phyloP scores from a whole-genome alignment of 768 basidiomycete genomes.

The Crepidotus variabilis region DNA sequence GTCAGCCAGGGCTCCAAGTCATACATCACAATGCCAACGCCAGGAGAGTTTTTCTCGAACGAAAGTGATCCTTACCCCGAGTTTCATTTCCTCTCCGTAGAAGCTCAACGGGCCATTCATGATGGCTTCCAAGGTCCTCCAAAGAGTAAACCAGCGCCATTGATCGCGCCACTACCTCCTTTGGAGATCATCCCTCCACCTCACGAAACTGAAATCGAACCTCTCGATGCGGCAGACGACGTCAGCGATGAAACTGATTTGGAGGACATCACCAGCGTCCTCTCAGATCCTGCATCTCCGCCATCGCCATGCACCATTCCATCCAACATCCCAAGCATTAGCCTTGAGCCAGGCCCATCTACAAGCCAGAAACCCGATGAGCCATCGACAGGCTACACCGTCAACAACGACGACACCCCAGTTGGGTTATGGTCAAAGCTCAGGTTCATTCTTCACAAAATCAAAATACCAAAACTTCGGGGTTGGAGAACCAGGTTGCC shows the following conservation, averaged over 20 bases:
- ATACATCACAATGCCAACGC: constrained; percentile 9
- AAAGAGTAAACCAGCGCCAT: too few species aligned
- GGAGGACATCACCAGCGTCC: too few species aligned
- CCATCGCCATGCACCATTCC: too few species aligned
- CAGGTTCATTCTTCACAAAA: neutral
- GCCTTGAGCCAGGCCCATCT: too few species aligned
- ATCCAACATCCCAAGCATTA: too few species aligned
- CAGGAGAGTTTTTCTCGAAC: constrained; percentile 13
- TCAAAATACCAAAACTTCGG: neutral
- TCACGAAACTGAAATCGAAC: too few species aligned
- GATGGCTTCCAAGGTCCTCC: neutral
- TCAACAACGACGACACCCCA: neutral
- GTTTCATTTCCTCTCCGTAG: constrained; percentile 15
- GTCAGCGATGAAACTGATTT: too few species aligned
- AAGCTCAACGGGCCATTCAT: neutral
- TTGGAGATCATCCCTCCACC: too few species aligned
- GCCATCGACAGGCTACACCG: neutral
- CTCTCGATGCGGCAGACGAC: too few species aligned
- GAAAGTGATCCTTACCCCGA: constrained; percentile 16
- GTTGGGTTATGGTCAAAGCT: neutral
- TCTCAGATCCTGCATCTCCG: too few species aligned
- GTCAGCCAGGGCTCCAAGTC: constrained; percentile 18
- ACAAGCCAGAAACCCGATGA: too few species aligned
- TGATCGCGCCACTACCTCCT: too few species aligned
- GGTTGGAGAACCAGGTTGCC: neutral